These are phyloP conservation scores for Iris pallida DNA, from an alignment of 116 monocot genomes.

Conservation along the genomic window DNA sequence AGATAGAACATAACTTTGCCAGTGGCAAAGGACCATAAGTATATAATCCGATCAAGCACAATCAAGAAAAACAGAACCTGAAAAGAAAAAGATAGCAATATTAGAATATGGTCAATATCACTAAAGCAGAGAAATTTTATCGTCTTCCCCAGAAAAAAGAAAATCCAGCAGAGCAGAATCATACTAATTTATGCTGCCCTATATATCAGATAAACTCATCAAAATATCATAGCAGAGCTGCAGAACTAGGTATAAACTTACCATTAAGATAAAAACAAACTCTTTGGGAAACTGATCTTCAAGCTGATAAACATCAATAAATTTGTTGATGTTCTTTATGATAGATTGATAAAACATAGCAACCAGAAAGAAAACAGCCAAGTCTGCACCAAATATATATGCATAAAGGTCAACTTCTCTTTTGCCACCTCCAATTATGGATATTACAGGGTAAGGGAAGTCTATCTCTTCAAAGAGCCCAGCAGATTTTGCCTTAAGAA, in stretches of 20 bases:
- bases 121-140: too few relatives aligned
- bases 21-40: conserved; percentile 83
- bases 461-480: conserved; percentile 63
- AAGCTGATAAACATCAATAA: conserved; percentile 94
- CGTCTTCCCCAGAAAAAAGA: too few relatives aligned
- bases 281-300: conserved; percentile 99
- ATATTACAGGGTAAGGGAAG: conserved; percentile 84
- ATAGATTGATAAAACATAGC: conserved; percentile 95
- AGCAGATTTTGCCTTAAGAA: conserved; percentile 46
- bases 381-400: conserved; percentile 93
- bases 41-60: conserved; percentile 90
- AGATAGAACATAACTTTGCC: conserved; percentile 82
- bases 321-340: conserved; percentile 88
- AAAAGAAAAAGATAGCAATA: conserved; percentile 10
- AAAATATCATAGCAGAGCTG: background rate
- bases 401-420: conserved; percentile 91
- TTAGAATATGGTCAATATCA: too few relatives aligned
- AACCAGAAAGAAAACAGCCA: conserved; percentile 94
- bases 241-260: too few relatives aligned
- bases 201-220: background rate
- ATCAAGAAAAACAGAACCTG: conserved; percentile 96
- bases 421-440: conserved; percentile 91
- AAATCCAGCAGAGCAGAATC: too few relatives aligned
- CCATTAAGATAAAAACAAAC: conserved; percentile 95
- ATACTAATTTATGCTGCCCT: too few relatives aligned